Evolutionary conservation across 2,329 filamentous ascomycete species (phyloP).

Genomic region (Verticillium isaacii): DNA sequence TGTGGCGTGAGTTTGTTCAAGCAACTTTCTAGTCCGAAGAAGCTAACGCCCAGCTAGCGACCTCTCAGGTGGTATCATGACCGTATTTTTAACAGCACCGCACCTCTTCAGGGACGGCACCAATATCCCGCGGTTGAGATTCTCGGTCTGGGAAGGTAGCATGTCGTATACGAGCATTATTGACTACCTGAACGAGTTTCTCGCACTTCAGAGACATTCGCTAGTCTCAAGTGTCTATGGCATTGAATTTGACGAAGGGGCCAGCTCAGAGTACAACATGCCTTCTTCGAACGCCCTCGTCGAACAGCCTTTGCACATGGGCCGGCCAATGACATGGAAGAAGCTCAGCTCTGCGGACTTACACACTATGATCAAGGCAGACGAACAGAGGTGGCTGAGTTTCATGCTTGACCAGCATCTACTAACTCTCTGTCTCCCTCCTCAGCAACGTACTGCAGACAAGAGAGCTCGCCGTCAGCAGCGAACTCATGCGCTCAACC

Average conservation of each 20-base stretch:
- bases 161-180: neutral
- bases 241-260: neutral
- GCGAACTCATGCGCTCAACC: neutral
- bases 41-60: neutral
- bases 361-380: neutral
- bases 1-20: neutral
- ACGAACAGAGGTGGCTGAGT: neutral
- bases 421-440: neutral
- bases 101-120: neutral
- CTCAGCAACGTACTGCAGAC: neutral
- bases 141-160: neutral
- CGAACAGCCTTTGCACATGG: neutral
- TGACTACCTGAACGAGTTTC: neutral
- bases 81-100: neutral
- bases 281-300: neutral
- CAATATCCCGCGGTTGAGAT: neutral
- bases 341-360: neutral
- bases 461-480: neutral
- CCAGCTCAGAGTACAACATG: neutral
- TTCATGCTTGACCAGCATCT: neutral
- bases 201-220: neutral
- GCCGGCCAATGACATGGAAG: neutral
- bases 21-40: neutral
- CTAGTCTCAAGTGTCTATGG: neutral
- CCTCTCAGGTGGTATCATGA: neutral